Percentiles rank a stretch among this genome's conserved stretches.
Conservation (phyloP, 2,329 filamentous ascomycete genomes). For the Alternaria hordeiaustralica region DNA sequence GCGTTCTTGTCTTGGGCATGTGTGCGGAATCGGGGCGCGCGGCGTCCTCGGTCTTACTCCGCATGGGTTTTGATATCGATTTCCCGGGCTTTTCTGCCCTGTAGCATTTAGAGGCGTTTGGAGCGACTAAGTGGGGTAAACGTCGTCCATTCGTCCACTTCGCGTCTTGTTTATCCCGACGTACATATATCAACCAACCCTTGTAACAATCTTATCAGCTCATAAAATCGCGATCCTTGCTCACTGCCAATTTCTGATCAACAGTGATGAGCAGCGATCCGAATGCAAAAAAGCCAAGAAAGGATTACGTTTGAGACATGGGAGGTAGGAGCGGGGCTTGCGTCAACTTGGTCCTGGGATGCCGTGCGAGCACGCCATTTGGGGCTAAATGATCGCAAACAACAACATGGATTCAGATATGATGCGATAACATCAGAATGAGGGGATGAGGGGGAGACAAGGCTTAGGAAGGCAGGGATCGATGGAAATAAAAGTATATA, state of each 20-base stretch:
- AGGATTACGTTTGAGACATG: neutral
- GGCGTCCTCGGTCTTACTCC: neutral
- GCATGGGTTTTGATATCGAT: neutral
- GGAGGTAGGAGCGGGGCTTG: constrained; percentile 5
- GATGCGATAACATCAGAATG: constrained; percentile 9
- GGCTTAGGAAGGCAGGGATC: constrained; percentile 17
- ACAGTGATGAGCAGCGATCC: neutral
- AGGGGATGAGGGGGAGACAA: constrained; percentile 11
- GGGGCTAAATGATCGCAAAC: constrained; percentile 35
- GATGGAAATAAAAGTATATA: neutral
- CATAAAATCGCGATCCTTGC: neutral
- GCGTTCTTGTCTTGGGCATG: neutral
- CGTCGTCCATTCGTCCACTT: neutral
- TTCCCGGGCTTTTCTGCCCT: neutral
- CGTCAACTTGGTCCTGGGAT: constrained; percentile 5
- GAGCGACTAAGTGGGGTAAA: constrained; percentile 11
- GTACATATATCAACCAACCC: neutral
- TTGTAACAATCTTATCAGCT: neutral
- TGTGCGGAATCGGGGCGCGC: neutral
- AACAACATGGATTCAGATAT: constrained; percentile 18
- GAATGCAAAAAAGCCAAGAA: neutral
- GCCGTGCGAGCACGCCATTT: constrained; percentile 39
- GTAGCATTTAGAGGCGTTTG: constrained; percentile 2
- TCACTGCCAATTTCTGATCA: neutral
- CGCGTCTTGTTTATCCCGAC: constrained; percentile 12